phyloP scores from a whole-genome alignment of 345 rosid genomes.

The Hirschfeldia incana region DNA sequence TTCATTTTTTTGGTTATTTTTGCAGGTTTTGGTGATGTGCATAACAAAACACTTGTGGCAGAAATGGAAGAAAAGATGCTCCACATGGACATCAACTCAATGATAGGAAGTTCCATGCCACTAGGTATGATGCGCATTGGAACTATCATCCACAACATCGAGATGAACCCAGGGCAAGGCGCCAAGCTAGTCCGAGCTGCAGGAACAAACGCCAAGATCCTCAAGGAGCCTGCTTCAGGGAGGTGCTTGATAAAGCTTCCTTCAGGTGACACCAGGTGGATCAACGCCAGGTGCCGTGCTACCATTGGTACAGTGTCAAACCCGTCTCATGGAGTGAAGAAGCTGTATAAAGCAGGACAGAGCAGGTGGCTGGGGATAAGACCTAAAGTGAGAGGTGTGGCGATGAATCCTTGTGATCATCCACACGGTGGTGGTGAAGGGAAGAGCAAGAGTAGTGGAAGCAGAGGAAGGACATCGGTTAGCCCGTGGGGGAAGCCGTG shows the following conservation, averaged over 20 bases:
- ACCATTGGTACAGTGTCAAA: slow-evolving; percentile 74
- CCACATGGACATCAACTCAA: slow-evolving; percentile 76
- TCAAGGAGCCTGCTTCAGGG: slow-evolving; percentile 64
- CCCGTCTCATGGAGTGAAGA: slow-evolving; percentile 57
- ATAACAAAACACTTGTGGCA: slow-evolving; percentile 47
- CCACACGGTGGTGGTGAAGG: slow-evolving; percentile 99
- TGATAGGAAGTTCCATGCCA: slow-evolving; percentile 89
- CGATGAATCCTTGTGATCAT: slow-evolving; percentile 93
- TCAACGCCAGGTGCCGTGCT: slow-evolving; percentile 73
- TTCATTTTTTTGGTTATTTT: neutral
- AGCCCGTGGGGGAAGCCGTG: slow-evolving; percentile 96
- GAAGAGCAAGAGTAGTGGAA: slow-evolving; percentile 83
- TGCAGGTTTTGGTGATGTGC: slow-evolving; percentile 40
- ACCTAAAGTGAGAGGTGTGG: slow-evolving; percentile 83
- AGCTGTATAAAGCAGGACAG: slow-evolving; percentile 88
- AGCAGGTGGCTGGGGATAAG: slow-evolving; percentile 85
- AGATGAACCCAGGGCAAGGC: slow-evolving; percentile 82
- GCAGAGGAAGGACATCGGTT: slow-evolving; percentile 58
- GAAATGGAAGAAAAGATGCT: slow-evolving; percentile 62
- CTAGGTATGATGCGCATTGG: slow-evolving; percentile 84
- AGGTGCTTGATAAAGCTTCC: slow-evolving; percentile 67
- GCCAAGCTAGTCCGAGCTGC: slow-evolving; percentile 84
- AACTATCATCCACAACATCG: slow-evolving; percentile 87
- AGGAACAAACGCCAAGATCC: slow-evolving; percentile 81
- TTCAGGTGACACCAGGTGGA: slow-evolving; percentile 64